These are phyloP conservation scores for Ligustrum vulgare DNA, from an alignment of 257 asterid species.

Conservation along the genomic window DNA sequence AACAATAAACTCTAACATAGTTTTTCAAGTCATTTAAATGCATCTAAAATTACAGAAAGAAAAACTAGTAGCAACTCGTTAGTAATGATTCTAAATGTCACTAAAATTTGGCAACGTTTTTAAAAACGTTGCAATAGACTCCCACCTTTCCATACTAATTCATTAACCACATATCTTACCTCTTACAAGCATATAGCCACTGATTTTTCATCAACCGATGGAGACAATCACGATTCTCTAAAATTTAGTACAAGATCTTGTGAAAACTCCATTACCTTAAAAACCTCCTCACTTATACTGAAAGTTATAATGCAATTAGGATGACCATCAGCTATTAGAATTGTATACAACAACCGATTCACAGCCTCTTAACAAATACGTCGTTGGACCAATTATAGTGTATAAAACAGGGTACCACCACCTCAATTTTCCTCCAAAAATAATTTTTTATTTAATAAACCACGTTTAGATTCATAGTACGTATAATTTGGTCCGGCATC, in stretches of 20 bases:
- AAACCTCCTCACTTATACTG: slow-evolving; percentile 34
- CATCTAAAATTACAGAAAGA: too few species aligned
- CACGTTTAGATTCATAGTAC: too few species aligned
- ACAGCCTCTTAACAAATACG: slow-evolving; percentile 25
- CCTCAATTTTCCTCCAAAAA: slow-evolving; percentile 30
- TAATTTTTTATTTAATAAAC: slow-evolving; percentile 25
- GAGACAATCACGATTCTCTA: slow-evolving; percentile 27
- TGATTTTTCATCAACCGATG: slow-evolving; percentile 14
- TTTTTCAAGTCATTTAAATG: too few species aligned
- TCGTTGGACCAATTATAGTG: slow-evolving; percentile 31
- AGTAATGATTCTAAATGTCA: too few species aligned
- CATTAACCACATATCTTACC: slow-evolving; percentile 43
- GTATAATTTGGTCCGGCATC: too few species aligned
- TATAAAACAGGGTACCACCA: slow-evolving; percentile 34
- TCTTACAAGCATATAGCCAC: slow-evolving; percentile 24
- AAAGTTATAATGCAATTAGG: slow-evolving; percentile 16
- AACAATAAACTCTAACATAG: too few species aligned
- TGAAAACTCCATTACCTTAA: slow-evolving; percentile 33
- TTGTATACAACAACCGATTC: slow-evolving; percentile 37
- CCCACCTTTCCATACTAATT: slow-evolving; percentile 28
- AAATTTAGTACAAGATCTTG: slow-evolving; percentile 16
- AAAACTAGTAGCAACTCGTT: too few species aligned
- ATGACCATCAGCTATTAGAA: neutral
- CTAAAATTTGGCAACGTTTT: too few species aligned
- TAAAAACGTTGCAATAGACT: too few species aligned